Conservation (phyloP, 2,329 filamentous ascomycete genomes). For the Colletotrichum echinochloae region DNA sequence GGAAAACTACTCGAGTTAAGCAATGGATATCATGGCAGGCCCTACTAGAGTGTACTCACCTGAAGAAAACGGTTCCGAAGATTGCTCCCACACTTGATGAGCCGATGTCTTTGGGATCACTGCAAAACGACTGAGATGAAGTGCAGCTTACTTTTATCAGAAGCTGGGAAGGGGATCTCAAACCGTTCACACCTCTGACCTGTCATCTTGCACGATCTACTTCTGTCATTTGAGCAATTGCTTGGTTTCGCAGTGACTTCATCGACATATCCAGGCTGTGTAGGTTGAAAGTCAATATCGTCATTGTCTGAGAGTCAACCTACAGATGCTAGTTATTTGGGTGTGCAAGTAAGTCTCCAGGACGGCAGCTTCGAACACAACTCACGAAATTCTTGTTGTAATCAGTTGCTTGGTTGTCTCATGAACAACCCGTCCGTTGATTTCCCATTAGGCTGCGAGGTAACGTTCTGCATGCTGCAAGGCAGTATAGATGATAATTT, state of each 20-base stretch:
- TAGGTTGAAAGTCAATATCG: not conserved
- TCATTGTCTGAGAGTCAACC: not conserved
- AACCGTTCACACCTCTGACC: not conserved
- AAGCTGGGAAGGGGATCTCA: not conserved
- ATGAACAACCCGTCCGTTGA: not conserved
- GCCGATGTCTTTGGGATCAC: not conserved
- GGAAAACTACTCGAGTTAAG: not conserved
- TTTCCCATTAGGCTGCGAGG: not conserved
- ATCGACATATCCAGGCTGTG: not conserved
- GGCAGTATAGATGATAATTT: not conserved
- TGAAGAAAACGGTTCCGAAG: not conserved
- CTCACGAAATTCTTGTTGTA: not conserved
- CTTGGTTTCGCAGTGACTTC: slow-evolving; percentile 1
- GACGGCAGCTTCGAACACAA: too few species aligned
- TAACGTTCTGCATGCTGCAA: not conserved
- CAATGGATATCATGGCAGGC: not conserved
- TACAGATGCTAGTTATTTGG: not conserved
- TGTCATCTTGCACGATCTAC: not conserved
- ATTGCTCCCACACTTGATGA: not conserved
- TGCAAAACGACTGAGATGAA: not conserved
- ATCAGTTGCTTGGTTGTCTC: not conserved
- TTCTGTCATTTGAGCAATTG: not conserved
- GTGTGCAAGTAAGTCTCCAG: not conserved
- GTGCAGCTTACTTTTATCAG: not conserved
- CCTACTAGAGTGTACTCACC: not conserved